Conservation (phyloP, 106 monocot genomes). For the Alisma plantagoaquatica region DNA sequence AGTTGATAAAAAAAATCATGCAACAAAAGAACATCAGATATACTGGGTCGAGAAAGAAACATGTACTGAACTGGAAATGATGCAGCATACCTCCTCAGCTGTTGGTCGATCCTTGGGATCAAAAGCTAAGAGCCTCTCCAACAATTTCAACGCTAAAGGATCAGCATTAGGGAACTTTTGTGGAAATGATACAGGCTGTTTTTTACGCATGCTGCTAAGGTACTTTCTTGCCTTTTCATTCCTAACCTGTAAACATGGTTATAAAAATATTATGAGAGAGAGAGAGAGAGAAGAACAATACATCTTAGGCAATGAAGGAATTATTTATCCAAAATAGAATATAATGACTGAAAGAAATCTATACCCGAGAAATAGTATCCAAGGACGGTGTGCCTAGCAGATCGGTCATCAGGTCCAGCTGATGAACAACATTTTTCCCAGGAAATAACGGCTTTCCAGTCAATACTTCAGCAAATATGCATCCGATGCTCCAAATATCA, state of each 20-base stretch:
- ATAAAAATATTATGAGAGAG: no score
- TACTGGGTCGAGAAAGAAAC: no score
- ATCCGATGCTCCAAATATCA: conserved; percentile 86
- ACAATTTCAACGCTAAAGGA: conserved; percentile 51
- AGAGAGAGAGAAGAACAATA: background rate
- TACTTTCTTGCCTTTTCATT: conserved; percentile 75
- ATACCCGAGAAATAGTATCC: conserved; percentile 67
- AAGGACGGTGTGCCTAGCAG: conserved; percentile 54
- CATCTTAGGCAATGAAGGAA: background rate
- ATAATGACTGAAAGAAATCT: background rate
- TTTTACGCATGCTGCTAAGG: conserved; percentile 59
- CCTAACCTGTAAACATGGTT: conserved; percentile 39
- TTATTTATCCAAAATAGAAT: background rate
- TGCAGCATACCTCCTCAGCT: conserved; percentile 75
- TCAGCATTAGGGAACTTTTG: conserved; percentile 69
- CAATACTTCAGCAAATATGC: conserved; percentile 79
- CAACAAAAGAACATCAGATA: no score
- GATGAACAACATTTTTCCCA: conserved; percentile 55
- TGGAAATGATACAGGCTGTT: conserved; percentile 48
- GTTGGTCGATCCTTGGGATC: conserved; percentile 70
- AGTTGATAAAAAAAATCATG: no score
- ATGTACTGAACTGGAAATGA: no score
- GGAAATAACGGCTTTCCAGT: conserved; percentile 79
- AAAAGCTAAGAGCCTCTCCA: conserved; percentile 67
- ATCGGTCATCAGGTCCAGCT: conserved; percentile 16